Percentiles rank a stretch among this genome's conserved stretches.
Evolutionary conservation across 2,329 filamentous ascomycete species (phyloP).

Genomic region (Colletotrichum chlorophyti): DNA sequence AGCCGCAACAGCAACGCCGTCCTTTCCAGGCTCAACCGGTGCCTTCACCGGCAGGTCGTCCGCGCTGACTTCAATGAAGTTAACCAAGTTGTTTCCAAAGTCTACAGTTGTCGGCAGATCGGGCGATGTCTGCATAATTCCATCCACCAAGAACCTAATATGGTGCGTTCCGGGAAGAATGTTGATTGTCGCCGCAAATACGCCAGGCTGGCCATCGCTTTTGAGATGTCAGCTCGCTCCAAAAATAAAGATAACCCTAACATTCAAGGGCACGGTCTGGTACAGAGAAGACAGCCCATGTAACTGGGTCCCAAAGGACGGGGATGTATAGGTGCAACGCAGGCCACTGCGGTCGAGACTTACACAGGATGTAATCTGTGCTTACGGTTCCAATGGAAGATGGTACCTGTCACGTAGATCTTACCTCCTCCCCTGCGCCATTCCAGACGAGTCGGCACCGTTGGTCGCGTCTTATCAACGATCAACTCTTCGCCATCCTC

Average conservation of each 20-base stretch:
- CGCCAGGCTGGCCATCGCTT: slow-evolving; percentile 63
- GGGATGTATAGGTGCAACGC: slow-evolving; percentile 21
- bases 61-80: slow-evolving; percentile 93
- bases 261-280: slow-evolving; percentile 24
- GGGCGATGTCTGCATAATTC: slow-evolving; percentile 88
- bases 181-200: slow-evolving; percentile 79
- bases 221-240: slow-evolving; percentile 9
- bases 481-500: slow-evolving; percentile 79
- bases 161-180: slow-evolving; percentile 95
- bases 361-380: slow-evolving; percentile 86
- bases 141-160: slow-evolving; percentile 94
- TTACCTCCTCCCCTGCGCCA: slow-evolving; percentile 87
- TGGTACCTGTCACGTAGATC: slow-evolving; percentile 96
- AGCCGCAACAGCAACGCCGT: slow-evolving; percentile 37
- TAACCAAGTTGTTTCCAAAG: slow-evolving; percentile 96
- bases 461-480: slow-evolving; percentile 76
- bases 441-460: slow-evolving; percentile 84
- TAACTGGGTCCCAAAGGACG: not conserved
- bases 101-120: slow-evolving; percentile 93
- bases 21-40: slow-evolving; percentile 39
- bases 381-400: slow-evolving; percentile 97
- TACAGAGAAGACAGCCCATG: not conserved
- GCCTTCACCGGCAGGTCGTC: slow-evolving; percentile 64
- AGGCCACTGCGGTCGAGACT: slow-evolving; percentile 47
- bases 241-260: not conserved